These are phyloP conservation scores for Hymenotorrendiella dingleyae DNA, from an alignment of 2,329 filamentous ascomycete species.

Conservation along the genomic window DNA sequence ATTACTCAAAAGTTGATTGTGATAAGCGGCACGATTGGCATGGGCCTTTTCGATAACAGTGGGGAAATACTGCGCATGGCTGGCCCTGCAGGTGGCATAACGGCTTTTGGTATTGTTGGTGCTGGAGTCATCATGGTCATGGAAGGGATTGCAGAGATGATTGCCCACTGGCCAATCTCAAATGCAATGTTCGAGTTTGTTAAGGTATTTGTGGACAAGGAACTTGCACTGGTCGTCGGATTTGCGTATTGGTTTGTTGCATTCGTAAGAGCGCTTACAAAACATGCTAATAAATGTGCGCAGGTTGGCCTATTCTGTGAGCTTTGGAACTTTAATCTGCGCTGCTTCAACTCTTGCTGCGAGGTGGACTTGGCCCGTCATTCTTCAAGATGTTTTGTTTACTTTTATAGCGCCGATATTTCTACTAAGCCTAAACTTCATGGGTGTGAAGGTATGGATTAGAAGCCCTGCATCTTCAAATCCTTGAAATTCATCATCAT, in stretches of 20 bases:
- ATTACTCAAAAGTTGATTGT: slow-evolving; percentile 9
- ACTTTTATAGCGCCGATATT: no score
- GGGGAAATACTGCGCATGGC: slow-evolving; percentile 8
- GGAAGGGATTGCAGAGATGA: slow-evolving; percentile 13
- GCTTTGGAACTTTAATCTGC: no score
- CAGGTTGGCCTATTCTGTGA: no score
- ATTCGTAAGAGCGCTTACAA: no score
- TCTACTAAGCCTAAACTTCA: no score
- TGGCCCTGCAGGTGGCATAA: slow-evolving; percentile 4
- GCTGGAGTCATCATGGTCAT: slow-evolving; percentile 7
- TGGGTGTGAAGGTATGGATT: no score
- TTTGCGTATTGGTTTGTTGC: slow-evolving; percentile 30
- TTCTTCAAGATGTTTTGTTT: no score
- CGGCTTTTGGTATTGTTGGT: slow-evolving; percentile 6
- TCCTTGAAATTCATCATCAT: no score
- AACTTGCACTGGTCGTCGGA: slow-evolving; percentile 32
- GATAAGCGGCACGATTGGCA: slow-evolving; percentile 10
- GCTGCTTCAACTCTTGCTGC: no score
- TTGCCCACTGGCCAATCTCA: slow-evolving; percentile 10
- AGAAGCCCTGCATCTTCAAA: no score
- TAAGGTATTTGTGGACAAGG: slow-evolving; percentile 32
- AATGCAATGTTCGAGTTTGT: slow-evolving; percentile 31
- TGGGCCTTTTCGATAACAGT: slow-evolving; percentile 6
- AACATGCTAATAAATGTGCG: no score
- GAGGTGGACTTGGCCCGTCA: no score